Conservation (phyloP, 2,329 filamentous ascomycete genomes). For the Dactylellina parvicollis region DNA sequence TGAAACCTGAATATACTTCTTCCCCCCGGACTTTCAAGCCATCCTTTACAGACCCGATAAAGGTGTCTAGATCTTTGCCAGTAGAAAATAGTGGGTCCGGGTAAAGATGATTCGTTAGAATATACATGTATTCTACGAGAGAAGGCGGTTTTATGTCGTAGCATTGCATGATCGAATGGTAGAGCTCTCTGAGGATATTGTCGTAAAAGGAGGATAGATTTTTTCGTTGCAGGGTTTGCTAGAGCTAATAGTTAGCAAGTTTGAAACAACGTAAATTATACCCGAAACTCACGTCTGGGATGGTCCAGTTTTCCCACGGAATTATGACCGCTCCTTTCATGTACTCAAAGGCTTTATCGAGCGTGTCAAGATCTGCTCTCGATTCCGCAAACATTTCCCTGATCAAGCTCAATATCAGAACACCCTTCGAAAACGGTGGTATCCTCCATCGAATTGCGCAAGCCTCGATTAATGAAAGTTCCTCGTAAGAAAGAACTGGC, state of each 20-base stretch:
- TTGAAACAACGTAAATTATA: neutral
- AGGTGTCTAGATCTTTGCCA: constrained; percentile 75
- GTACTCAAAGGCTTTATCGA: constrained; percentile 84
- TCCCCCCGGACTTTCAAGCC: constrained; percentile 78
- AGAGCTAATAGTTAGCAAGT: constrained; percentile 2
- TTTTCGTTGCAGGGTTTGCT: constrained; percentile 72
- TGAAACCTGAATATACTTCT: constrained; percentile 79
- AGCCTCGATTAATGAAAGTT: constrained; percentile 83
- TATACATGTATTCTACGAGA: constrained; percentile 79
- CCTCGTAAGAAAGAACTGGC: constrained; percentile 71
- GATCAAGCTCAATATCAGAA: constrained; percentile 84
- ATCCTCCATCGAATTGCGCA: constrained; percentile 88
- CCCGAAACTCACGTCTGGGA: constrained; percentile 59
- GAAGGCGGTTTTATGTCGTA: constrained; percentile 88
- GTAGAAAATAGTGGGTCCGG: constrained; percentile 77
- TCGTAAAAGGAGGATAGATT: constrained; percentile 80
- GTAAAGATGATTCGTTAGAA: constrained; percentile 84
- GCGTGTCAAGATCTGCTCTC: constrained; percentile 80
- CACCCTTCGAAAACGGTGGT: constrained; percentile 80
- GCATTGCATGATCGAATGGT: constrained; percentile 83
- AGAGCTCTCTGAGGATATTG: constrained; percentile 83
- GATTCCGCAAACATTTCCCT: constrained; percentile 85
- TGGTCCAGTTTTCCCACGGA: constrained; percentile 66
- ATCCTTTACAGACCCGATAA: constrained; percentile 75
- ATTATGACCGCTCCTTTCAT: constrained; percentile 69